Conservation (phyloP, 176 grass and related monocot species). For the Eremochloa ophiuroides region DNA sequence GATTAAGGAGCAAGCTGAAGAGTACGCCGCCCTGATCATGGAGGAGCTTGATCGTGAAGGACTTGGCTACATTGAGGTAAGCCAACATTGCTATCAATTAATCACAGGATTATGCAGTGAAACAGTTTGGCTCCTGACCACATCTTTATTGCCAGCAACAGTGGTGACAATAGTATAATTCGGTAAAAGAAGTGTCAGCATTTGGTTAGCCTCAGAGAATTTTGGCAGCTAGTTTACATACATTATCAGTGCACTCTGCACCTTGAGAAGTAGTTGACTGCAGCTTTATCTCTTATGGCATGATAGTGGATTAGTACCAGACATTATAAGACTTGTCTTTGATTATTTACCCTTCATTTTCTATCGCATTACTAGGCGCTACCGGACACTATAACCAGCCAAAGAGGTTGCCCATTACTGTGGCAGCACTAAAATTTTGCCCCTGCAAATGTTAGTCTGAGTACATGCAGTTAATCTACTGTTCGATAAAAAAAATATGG, state of each 20-base stretch:
- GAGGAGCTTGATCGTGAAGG: slow-evolving; percentile 94
- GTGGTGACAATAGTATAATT: neutral
- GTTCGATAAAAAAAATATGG: neutral
- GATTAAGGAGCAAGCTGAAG: slow-evolving; percentile 92
- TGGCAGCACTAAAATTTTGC: neutral
- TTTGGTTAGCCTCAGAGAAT: neutral
- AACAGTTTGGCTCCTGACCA: neutral
- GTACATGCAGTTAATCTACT: slow-evolving; percentile 6
- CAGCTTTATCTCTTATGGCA: neutral
- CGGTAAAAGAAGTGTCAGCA: neutral
- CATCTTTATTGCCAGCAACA: neutral
- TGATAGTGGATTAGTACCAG: neutral
- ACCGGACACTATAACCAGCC: neutral
- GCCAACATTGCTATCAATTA: neutral
- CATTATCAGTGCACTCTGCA: neutral
- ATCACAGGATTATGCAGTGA: neutral
- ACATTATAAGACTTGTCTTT: neutral
- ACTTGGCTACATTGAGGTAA: slow-evolving; percentile 86
- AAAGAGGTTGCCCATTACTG: neutral
- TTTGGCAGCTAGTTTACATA: neutral
- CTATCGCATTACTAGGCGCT: slow-evolving; percentile 11
- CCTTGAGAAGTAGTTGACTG: slow-evolving; percentile 31
- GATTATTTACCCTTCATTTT: slow-evolving; percentile 14
- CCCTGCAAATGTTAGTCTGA: neutral
- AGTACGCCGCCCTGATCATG: slow-evolving; percentile 97